Percentiles rank a stretch among this genome's conserved stretches.
phyloP scores from a whole-genome alignment of 805 yeast genomes.

The Candida sonorensis region DNA sequence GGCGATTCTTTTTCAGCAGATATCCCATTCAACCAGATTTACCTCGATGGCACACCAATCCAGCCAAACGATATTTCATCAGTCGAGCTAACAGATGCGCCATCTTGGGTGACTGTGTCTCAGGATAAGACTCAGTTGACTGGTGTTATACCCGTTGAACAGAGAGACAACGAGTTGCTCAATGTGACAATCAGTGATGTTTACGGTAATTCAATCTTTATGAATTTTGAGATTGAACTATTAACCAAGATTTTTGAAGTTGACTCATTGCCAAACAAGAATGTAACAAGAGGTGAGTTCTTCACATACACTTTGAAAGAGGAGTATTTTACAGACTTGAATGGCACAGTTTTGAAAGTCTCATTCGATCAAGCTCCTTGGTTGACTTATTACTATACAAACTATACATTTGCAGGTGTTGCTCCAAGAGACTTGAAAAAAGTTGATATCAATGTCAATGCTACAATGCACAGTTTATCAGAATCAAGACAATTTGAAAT shows the following conservation, averaged over 20 bases:
- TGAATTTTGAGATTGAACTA: slow-evolving; percentile 52
- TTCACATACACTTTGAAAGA: slow-evolving; percentile 50
- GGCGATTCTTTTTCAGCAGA: slow-evolving; percentile 45
- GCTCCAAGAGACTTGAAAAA: slow-evolving; percentile 47
- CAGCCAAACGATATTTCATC: slow-evolving; percentile 45
- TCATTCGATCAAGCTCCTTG: slow-evolving; percentile 43
- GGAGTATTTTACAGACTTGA: slow-evolving; percentile 49
- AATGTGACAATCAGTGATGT: slow-evolving; percentile 52
- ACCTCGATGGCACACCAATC: slow-evolving; percentile 54
- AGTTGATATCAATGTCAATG: slow-evolving; percentile 37
- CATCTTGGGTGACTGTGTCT: slow-evolving; percentile 50
- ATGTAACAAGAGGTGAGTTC: slow-evolving; percentile 60
- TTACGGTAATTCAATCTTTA: slow-evolving; percentile 51
- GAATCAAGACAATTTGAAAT: slow-evolving; percentile 44
- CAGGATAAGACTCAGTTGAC: slow-evolving; percentile 31
- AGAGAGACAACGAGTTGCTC: slow-evolving; percentile 34
- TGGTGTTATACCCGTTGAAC: slow-evolving; percentile 52
- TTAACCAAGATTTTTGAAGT: slow-evolving; percentile 51
- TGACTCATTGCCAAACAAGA: slow-evolving; percentile 44
- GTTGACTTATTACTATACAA: slow-evolving; percentile 55
- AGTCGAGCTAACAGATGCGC: slow-evolving; percentile 44
- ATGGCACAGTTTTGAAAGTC: slow-evolving; percentile 42
- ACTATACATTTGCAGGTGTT: slow-evolving; percentile 62
- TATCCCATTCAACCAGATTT: slow-evolving; percentile 59
- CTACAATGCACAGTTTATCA: slow-evolving; percentile 25